Percentiles rank a stretch among this genome's conserved stretches.
phyloP scores from a whole-genome alignment of 257 asterid species.

The Schizonepeta tenuifolia region DNA sequence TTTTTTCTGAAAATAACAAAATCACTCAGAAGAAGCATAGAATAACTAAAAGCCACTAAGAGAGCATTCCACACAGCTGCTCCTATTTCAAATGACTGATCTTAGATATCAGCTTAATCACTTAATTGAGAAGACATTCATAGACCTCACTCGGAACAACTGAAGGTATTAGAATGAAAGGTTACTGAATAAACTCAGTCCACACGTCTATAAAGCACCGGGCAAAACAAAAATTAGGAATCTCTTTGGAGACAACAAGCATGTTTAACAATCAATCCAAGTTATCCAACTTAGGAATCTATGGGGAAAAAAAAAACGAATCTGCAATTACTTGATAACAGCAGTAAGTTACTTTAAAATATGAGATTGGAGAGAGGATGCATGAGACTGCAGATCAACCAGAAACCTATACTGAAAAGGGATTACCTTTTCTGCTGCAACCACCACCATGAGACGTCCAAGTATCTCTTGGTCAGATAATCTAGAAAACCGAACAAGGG shows the following conservation, averaged over 20 bases:
- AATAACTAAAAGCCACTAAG: neutral
- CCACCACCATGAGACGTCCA: slow-evolving; percentile 90
- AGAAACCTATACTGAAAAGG: neutral
- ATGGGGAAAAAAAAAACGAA: neutral
- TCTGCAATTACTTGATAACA: neutral
- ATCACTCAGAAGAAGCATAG: neutral
- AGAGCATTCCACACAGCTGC: neutral
- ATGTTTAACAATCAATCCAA: neutral
- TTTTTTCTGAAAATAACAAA: neutral
- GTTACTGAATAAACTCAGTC: slow-evolving; percentile 6
- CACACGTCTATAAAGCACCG: neutral
- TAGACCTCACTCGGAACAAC: neutral
- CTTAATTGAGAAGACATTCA: neutral
- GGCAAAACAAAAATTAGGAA: neutral
- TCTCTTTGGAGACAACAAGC: slow-evolving; percentile 4
- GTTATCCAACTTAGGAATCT: neutral
- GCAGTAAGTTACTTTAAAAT: neutral
- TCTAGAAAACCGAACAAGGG: slow-evolving; percentile 89
- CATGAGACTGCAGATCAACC: slow-evolving; percentile 5
- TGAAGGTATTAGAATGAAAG: neutral
- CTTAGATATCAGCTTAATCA: neutral
- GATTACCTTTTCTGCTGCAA: slow-evolving; percentile 87
- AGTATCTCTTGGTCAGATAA: slow-evolving; percentile 96
- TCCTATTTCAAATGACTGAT: slow-evolving; percentile 13
- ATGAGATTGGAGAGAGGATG: neutral